Base-by-base conservation (phyloP, 2,329 filamentous ascomycete genomes). In the Exophiala phaeomuriformis region DNA sequence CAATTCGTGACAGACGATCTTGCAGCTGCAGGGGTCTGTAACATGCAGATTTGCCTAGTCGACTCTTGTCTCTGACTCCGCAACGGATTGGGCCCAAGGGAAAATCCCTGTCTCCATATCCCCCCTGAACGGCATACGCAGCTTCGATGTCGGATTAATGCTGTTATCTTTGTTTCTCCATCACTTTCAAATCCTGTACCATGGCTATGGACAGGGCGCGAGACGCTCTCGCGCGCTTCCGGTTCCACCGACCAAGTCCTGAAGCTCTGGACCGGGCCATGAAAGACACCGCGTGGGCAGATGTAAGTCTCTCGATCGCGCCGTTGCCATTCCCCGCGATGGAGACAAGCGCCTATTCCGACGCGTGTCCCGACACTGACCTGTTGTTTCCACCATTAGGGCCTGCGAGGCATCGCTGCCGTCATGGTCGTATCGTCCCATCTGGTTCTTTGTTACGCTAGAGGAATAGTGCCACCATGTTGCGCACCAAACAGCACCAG, bases 401-500 rank as follows among this genome's bases (percentile, higher is more conserved):
- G 78, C 60, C 72, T 81, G 10, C 75, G 78, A 52, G 78, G 78
- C 58, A 69, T 80, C 49, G 77, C 77, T 39, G 79, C 78, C 3
- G 66, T 77, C 27, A 69, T 77, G 29, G 77, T 81, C 9, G 75
- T 81, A n/a, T 61, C 77, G 36, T 80, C 77, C 31, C 78, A 81
- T 63, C 69, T 80, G 32, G 70, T 72, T 7, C 72, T 78, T 43
- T 73, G 75, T 46, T 80, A 78, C 64, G 75, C 77, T 58, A 68
- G 69, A 56, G 71, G 72, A 10, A 68, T 80, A n/a, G 75, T 80
- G 58, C 68, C 72, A 33, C 73, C 77, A 4, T 69, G 72, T 51
- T 68, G 69, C 33, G 68, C 68, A 2, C 63, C 70, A 1, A 49
- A 44, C 32, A 54, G 49, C 32, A 36, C 27, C 4, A 47, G 12